Conservation (phyloP, 805 yeast species). For the Ascoidea rubescens region DNA sequence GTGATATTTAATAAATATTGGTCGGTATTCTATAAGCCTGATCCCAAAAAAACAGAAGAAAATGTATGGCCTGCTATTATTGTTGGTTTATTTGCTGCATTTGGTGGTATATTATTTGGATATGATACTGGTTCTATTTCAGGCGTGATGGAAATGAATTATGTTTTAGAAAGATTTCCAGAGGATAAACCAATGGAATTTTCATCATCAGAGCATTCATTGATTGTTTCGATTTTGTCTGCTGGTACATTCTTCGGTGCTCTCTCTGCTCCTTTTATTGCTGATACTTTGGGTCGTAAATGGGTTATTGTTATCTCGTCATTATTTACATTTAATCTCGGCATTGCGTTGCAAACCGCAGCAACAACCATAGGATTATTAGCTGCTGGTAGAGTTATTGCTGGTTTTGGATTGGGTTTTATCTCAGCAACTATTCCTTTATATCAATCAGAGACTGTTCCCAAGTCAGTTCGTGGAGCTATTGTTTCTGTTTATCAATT, state of each 20-base stretch:
- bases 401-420: conserved; percentile 66
- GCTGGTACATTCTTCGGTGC: conserved; percentile 65
- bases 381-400: conserved; percentile 54
- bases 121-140: conserved; percentile 59
- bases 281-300: conserved; percentile 43
- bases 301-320: conserved; percentile 29
- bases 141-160: conserved; percentile 52
- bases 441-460: conserved; percentile 71
- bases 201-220: conserved; percentile 33
- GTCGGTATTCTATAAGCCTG: not conserved
- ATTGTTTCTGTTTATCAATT: conserved; percentile 65
- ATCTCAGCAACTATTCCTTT: conserved; percentile 62
- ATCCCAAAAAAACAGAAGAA: not conserved
- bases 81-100: conserved; percentile 50
- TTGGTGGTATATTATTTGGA: conserved; percentile 55
- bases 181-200: conserved; percentile 20
- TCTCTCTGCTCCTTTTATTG: conserved; percentile 39
- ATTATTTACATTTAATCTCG: conserved; percentile 34
- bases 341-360: conserved; percentile 35
- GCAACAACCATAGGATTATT: conserved; percentile 28
- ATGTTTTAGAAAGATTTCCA: conserved; percentile 31
- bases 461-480: conserved; percentile 68
- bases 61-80: conserved; percentile 21
- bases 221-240: conserved; percentile 62
- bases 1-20: not conserved